Evolutionary conservation across 306 rosid genomes (phyloP).

Genomic region (Benincasa hispida): DNA sequence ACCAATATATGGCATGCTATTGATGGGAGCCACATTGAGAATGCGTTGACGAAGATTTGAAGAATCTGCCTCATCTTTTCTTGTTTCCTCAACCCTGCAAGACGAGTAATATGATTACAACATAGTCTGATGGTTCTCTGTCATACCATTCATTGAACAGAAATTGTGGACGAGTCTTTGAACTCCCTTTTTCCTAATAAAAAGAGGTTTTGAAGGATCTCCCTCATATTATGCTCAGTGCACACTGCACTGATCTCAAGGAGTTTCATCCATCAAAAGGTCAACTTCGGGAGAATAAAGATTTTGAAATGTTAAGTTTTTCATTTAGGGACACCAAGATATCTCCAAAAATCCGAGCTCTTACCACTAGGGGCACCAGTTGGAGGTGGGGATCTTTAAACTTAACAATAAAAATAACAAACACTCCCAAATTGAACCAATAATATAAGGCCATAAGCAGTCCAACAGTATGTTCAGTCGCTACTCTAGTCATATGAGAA

Average conservation of each 20-base stretch:
- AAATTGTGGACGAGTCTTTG: neutral
- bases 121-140: neutral
- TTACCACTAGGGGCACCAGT: neutral
- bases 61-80: slow-evolving; percentile 10
- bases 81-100: slow-evolving; percentile 4
- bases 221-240: neutral
- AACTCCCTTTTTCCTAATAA: neutral
- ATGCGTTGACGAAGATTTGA: slow-evolving; percentile 19
- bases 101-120: neutral
- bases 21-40: slow-evolving; percentile 28
- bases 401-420: neutral
- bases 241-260: neutral
- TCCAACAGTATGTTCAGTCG: neutral
- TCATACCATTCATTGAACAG: neutral
- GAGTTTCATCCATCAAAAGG: neutral
- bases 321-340: neutral
- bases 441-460: neutral
- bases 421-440: neutral
- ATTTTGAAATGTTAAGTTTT: neutral
- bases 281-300: neutral
- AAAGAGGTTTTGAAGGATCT: neutral
- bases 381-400: neutral
- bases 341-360: neutral
- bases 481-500: neutral
- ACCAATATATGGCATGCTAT: slow-evolving; percentile 31